Conservation (phyloP, 768 basidiomycete genomes). For the Epithele typhae region DNA sequence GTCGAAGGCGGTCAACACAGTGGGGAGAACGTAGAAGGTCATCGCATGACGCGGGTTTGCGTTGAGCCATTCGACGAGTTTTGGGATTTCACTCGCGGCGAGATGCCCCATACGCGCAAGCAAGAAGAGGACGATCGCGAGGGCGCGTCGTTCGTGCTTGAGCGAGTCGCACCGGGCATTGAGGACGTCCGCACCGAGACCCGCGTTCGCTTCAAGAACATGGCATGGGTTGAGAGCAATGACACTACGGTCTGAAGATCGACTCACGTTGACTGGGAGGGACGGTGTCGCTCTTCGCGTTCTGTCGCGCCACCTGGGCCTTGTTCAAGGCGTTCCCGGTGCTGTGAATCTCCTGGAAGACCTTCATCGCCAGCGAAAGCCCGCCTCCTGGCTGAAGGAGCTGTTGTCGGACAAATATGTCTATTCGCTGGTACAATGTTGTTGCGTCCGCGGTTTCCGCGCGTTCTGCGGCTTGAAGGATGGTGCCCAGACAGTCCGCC, state of each 20-base stretch:
- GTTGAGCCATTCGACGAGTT: conserved; percentile 68
- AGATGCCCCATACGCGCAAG: conserved; percentile 63
- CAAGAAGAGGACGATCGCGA: conserved; percentile 59
- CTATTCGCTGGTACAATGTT: conserved; percentile 47
- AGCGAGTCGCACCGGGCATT: conserved; percentile 69
- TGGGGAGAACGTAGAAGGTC: conserved; percentile 62
- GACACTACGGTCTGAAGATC: neutral
- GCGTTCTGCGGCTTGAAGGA: conserved; percentile 60
- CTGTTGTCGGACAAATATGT: conserved; percentile 51
- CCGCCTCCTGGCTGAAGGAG: conserved; percentile 42
- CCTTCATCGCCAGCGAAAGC: conserved; percentile 44
- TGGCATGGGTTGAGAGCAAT: neutral
- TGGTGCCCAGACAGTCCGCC: conserved; percentile 63
- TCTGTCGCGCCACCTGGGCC: conserved; percentile 55
- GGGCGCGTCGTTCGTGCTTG: conserved; percentile 65
- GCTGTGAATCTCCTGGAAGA: conserved; percentile 62
- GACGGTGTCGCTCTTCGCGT: conserved; percentile 57
- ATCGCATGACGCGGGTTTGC: conserved; percentile 62
- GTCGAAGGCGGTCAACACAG: conserved; percentile 65
- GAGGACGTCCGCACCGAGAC: conserved; percentile 63
- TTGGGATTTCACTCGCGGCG: conserved; percentile 54
- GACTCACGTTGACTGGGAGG: conserved; percentile 53
- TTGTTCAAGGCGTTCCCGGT: conserved; percentile 49
- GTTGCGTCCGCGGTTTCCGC: conserved; percentile 42
- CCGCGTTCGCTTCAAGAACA: conserved; percentile 34